Base-by-base conservation (phyloP, 2,329 filamentous ascomycete genomes). In the Bipolaris cookei region DNA sequence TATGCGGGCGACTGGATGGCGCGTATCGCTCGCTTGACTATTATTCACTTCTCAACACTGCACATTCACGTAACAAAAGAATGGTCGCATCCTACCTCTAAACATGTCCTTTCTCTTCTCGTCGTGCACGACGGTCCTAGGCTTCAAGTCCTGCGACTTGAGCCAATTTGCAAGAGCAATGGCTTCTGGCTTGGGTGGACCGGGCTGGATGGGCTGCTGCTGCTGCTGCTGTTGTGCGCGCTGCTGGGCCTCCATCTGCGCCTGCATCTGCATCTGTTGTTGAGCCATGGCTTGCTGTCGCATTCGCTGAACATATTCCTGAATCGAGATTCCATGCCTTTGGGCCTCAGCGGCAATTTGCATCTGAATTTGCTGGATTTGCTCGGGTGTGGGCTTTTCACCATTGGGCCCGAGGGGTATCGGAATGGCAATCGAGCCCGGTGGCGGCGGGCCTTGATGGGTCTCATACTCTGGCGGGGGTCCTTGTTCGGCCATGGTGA, bases 31-130 rank as follows among this genome's bases (percentile, higher is more conserved):
- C 95, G 91, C 84, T 98, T 98, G 76, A 99, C 95, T 96, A 64
- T 35, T 13, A 30, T 30, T 13, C 4, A 30, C 28, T 30, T 30
- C 10, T 11, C 13, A 30, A 30, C 7, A 30, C 7, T 30, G 10
- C 28, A 13, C 4, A 30, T 13, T 30, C 10, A 30, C 10, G 4
- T 30, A 10, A 13, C 10, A 11, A 10, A n/a, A n/a, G n/a, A 4
- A 25, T 25, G 7, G 48, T 28, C 45, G 50, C 28, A 52, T 46
- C 32, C 16, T 82, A 94, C 92, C 92, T 84, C 89, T 90, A 79
- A 99, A 98, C 91, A 99, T 96, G 65, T 99, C 94, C 80, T 97
- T 98, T 71, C 95, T 87, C 83, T 97, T 93, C 70, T 95, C 95
- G 65, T 97, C 93, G 64, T 98, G 85, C 63, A 99, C 96, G 76